Base-by-base conservation (phyloP, 805 yeast genomes). In the Lachancea kluyveri region DNA sequence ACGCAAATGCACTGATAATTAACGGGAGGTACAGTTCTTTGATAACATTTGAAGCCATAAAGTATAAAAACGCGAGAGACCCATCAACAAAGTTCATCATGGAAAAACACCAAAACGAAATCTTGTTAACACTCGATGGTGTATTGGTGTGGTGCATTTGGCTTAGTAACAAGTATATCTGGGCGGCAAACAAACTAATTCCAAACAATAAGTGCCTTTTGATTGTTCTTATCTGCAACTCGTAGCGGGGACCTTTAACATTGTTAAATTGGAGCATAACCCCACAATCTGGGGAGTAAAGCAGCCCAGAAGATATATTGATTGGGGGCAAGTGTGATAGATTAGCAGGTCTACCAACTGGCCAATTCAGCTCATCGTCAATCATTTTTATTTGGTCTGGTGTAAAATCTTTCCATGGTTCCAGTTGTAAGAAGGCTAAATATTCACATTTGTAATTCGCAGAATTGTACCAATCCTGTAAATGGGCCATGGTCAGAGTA, bases 241-340 rank as follows among this genome's bases (percentile, higher is more conserved):
- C 88, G 30, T 62, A 56, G 39, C 77, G 72, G n/a, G 69, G 59
- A 1, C 96, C 96, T 9, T 36, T 33, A 3, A 63, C 55, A 5
- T 48, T 41, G 6, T 54, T 52, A 5, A 70, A 24, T 5, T 58
- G 52, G 4, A 84, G 39, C 2, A 70, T 51, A 3, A 79, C 49
- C 0, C 88, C 94, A 63, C 97, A 88, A 51, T 88, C 95, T 0
- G 96, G 96, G 0, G 95, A 85, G 48, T 83, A 87, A 12, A 85
- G 37, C 9, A 85, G 40, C 5, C 80, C 86, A 8, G 68, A 57
- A 2, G 68, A 53, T 7, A 88, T 46, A 19, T 59, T 60, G 11
- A 88, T 42, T 0, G 55, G 46, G 0, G 96, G 96, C 4, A 79
- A 50, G 1, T 48, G 37, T 8, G 57, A 43, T 16, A 60, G 42